Percentiles rank a stretch among this genome's conserved stretches.
Conservation (phyloP, 352 stramenopile species). For the Globisporangium solare region DNA sequence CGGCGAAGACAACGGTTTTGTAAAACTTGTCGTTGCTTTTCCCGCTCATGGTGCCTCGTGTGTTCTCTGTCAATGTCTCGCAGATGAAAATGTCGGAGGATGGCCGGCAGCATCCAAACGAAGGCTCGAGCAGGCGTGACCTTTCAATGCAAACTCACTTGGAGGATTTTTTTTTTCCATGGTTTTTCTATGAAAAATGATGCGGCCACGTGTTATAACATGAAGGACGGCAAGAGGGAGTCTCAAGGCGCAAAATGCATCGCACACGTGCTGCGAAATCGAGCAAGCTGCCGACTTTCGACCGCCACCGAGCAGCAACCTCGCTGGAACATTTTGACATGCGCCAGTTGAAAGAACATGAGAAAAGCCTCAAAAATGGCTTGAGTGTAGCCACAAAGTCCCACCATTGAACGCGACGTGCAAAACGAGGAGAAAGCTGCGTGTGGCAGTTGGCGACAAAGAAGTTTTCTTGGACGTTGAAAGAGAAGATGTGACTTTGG, state of each 20-base stretch:
- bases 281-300: too few species aligned
- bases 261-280: too few species aligned
- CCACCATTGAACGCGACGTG: not conserved
- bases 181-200: not conserved
- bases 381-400: not conserved
- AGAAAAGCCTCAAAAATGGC: too few species aligned
- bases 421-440: conserved; percentile 1
- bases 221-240: too few species aligned
- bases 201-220: too few species aligned
- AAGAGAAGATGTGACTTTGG: not conserved
- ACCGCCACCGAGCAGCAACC: too few species aligned
- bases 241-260: too few species aligned
- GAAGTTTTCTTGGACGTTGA: conserved; percentile 4
- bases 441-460: conserved; percentile 11
- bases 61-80: not conserved
- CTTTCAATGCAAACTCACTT: not conserved
- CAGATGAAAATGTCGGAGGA: too few species aligned
- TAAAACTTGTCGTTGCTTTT: conserved; percentile 85
- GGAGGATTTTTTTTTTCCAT: not conserved
- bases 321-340: too few species aligned
- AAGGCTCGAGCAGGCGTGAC: not conserved
- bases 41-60: conserved; percentile 27
- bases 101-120: too few species aligned
- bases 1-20: conserved; percentile 91
- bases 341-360: too few species aligned